Percentiles rank a stretch among this genome's conserved stretches.
Conservation (phyloP, 768 basidiomycete genomes). For the Zangia roseola region DNA sequence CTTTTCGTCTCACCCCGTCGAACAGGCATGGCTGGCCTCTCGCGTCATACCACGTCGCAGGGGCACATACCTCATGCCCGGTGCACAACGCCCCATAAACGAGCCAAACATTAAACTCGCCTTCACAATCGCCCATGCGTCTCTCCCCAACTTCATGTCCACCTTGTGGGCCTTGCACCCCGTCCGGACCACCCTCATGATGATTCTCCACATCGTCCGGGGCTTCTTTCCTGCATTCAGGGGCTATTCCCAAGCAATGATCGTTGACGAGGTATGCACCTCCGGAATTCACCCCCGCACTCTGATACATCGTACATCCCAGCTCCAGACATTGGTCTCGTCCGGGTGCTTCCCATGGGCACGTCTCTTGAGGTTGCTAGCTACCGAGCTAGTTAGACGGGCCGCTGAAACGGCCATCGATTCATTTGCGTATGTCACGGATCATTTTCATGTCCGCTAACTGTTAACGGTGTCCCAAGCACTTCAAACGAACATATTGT, state of each 20-base stretch:
- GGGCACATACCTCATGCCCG: slow-evolving; percentile 53
- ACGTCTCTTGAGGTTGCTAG: slow-evolving; percentile 56
- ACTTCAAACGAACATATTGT: slow-evolving; percentile 71
- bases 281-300: slow-evolving; percentile 9
- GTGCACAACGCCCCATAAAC: slow-evolving; percentile 66
- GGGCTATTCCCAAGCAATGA: slow-evolving; percentile 83
- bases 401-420: slow-evolving; percentile 66
- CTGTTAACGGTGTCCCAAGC: slow-evolving; percentile 34
- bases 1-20: slow-evolving; percentile 12
- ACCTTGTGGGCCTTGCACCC: slow-evolving; percentile 59
- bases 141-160: slow-evolving; percentile 54
- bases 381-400: slow-evolving; percentile 63
- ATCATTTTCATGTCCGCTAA: slow-evolving; percentile 13
- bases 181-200: slow-evolving; percentile 65
- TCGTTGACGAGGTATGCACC: slow-evolving; percentile 73
- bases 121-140: slow-evolving; percentile 48
- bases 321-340: slow-evolving; percentile 70
- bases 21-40: slow-evolving; percentile 59
- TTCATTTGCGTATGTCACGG: slow-evolving; percentile 62
- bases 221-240: slow-evolving; percentile 80
- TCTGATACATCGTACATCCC: slow-evolving; percentile 4
- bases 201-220: slow-evolving; percentile 65
- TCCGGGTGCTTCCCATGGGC: slow-evolving; percentile 74
- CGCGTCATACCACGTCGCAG: slow-evolving; percentile 48
- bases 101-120: slow-evolving; percentile 58